Base-by-base conservation (phyloP, 2,329 filamentous ascomycete genomes). In the Talaromyces sp. region DNA sequence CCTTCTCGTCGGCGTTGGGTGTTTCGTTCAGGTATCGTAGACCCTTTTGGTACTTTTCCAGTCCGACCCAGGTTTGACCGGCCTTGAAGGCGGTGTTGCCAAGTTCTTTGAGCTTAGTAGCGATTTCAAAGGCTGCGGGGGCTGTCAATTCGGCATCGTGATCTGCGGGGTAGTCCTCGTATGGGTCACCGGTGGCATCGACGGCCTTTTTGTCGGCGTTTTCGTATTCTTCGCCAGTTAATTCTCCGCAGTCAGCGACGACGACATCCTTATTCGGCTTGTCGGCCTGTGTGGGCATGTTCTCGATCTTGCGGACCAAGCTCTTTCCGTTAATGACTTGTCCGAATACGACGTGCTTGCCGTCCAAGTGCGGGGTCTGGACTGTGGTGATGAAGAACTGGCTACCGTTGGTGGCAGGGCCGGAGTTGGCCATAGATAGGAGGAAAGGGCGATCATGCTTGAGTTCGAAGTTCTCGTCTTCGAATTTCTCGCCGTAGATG, bases 321-420 rank as follows among this genome's bases (percentile, higher is more conserved):
- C 91, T 93, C 85, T 97, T 98, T 74, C 95, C 95, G 67, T 89
- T 91, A 74, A 97, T 86, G 64, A 98, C 94, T 77, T 97, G 90
- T 69, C 95, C 95, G 72, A 97, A 99, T 27, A 99, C 93, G 56
- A 98, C 95, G 81, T 99, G 94, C 85, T 99, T 99, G 77, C 88
- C 88, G 78, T 99, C 93, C 45, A 98, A 87, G 78, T 98, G 95
- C 58, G 93, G 93, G 15, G 95, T 98, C n/a, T 89, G 85, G 34
- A 97, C 92, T 17, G 95, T 98, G 58, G 95, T 99, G 73, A 98
- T 84, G 86, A 99, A 99, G 86, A 99, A 99, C 76, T 99, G 95
- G 60, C 91, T 96, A 74, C 95, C 95, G 77, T 99, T 99, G 78
- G 95, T 97, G 72, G 90, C 92, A 54, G 93, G 92, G 56, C 95